Evolutionary conservation across 164 flowering plant genomes (phyloP), one percentile per base, ranked within the genome.

Genomic region (Litsea cubeba): DNA sequence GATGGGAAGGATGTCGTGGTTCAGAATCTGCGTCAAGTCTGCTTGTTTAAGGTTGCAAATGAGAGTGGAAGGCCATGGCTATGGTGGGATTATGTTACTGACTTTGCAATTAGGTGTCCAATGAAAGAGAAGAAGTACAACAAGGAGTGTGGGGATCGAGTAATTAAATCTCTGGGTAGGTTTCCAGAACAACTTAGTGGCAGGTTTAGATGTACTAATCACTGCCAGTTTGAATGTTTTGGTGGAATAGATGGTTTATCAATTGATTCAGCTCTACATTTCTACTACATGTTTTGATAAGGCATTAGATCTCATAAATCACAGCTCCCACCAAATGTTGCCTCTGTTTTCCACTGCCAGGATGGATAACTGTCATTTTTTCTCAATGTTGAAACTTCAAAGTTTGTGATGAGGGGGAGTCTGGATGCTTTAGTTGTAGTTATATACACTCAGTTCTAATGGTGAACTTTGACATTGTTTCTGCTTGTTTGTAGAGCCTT

Each of bases 1-100:
- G 92, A 93, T 79, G 99, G 99, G 68, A 95, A 85, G 77, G 99
- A 95, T 81, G 99, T 95, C 54, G 97, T 95, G 57, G 77, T 89
- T 76, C 92, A 95, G 75, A 95, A 95, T 79, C 81, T 95, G 68
- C 88, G 93, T n/a, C 95, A 95, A 83, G 89, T 82, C 32, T 93
- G 99, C 82, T 82, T 93, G 72, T 90, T 70, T 75, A 95, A 87
- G 80, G 92, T 91, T 73, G 92, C 97, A 32, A 92, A 88, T 80
- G 94, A 95, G 78, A 87, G 80, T 76, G 88, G 91, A 32, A 93
- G 85, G 76, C 92, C 99, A 10, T 93, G 98, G 98, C 81, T 87
- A 73, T 95, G 98, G 98, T 95, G 98, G 98, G 98, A 95, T 74
- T 95, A 95, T 83, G 98, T 91, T 1, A 86, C 98, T 51, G 99